Evolutionary conservation across 352 stramenopile genomes (phyloP), one percentile per base, ranked within the genome.

Genomic region (Phytophthora brassicae): DNA sequence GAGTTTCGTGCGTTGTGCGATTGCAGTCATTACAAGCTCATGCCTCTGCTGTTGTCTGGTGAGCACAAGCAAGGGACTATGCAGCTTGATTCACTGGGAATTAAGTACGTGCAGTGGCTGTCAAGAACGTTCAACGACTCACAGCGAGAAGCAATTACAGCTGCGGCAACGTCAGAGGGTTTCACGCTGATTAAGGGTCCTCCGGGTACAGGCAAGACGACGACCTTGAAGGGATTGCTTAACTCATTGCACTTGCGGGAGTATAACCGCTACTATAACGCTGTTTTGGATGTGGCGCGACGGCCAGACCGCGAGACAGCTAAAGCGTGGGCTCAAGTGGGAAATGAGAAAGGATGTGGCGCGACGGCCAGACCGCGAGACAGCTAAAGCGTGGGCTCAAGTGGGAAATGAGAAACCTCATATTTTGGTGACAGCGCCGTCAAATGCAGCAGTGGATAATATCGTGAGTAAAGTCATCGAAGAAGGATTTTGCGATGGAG

Each of bases 401-500:
- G 88, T 96, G 28, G 84, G 84, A 52, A 94, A 93, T 55, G 85
- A 96, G 60, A 97, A 97, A 57, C 92, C 92, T n/a, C 88, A 97
- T 44, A 97, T 98, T 50, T 63, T 98, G 64, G 88, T 98, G 22
- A 92, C 87, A 11, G 94, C 96, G 11, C 96, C 95, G 11, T 98
- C 91, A 22, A 99, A 99, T 77, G 93, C 92, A 56, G 96, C 95
- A 17, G 91, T 98, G 1, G 96, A 99, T 60, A 98, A 98, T 63
- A 94, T 99, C 29, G 94, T 98, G 36, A 75, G 88, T n/a, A 98
- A 98, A 66, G 95, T 99, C 31, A 98, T 98, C 57, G 83, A 95
- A 63, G 88, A 97, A 70, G 94, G 94, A 33, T 98, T 98, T 49
- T 91, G 95, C 35, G 96, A 98, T 64, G 96, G 96, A 31, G 89